Conservation (phyloP, 306 rosid genomes). For the Dalbergia cochinchinensis region DNA sequence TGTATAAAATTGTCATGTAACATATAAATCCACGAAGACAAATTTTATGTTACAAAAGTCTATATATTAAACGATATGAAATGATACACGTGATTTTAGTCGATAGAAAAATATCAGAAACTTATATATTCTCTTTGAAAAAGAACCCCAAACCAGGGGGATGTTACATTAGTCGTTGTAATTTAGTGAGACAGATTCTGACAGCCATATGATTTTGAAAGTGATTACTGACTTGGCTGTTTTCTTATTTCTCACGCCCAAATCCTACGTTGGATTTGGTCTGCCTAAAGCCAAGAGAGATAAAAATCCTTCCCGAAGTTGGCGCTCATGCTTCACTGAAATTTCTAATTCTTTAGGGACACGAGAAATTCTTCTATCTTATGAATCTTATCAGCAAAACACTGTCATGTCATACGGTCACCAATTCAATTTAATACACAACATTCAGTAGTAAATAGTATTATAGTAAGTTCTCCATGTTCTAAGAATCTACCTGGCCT, state of each 20-base stretch:
- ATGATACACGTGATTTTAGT: background rate
- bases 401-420: slow-evolving; percentile 39
- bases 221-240: slow-evolving; percentile 45
- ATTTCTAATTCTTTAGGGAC: slow-evolving; percentile 54
- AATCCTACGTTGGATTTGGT: slow-evolving; percentile 71
- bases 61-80: too few species aligned
- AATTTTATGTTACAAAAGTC: background rate
- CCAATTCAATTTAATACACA: background rate
- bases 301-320: slow-evolving; percentile 59
- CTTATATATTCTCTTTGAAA: background rate
- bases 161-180: background rate
- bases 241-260: slow-evolving; percentile 54
- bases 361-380: slow-evolving; percentile 7
- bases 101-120: background rate
- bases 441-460: background rate
- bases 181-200: slow-evolving; percentile 11
- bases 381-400: slow-evolving; percentile 9
- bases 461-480: background rate
- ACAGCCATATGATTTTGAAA: slow-evolving; percentile 42
- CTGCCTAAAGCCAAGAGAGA: slow-evolving; percentile 32
- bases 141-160: background rate
- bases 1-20: background rate
- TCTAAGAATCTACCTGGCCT: slow-evolving; percentile 49
- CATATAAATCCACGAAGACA: background rate
- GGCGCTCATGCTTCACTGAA: slow-evolving; percentile 69